These are phyloP conservation scores for Blastocystis sp. DNA, from an alignment of 352 stramenopile genomes.

Conservation along the genomic window DNA sequence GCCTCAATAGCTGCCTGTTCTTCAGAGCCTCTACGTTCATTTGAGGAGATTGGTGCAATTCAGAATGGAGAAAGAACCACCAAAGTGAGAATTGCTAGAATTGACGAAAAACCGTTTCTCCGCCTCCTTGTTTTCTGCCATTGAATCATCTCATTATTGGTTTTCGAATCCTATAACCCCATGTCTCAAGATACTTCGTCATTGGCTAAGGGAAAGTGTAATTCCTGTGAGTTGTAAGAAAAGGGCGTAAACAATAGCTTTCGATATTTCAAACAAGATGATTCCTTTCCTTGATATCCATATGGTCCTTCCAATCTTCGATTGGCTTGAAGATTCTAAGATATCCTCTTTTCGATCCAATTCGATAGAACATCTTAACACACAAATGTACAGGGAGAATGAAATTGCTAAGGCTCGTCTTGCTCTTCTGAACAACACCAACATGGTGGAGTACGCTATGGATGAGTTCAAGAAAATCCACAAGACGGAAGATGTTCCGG, in stretches of 20 bases:
- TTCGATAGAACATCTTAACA: not conserved
- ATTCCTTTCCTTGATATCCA: not conserved
- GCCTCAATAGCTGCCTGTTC: no score
- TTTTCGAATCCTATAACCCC: not conserved
- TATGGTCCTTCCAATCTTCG: not conserved
- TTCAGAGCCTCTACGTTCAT: no score
- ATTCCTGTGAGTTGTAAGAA: not conserved
- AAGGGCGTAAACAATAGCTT: not conserved
- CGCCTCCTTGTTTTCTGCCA: not conserved
- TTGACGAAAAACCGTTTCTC: not conserved
- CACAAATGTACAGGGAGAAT: not conserved
- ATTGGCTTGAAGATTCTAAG: constrained; percentile 11
- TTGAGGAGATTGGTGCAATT: no score
- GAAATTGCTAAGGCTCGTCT: constrained; percentile 22
- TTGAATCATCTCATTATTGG: not conserved
- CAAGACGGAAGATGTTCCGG: not conserved
- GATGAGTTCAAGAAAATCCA: not conserved
- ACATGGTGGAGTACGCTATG: not conserved
- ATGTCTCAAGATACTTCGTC: not conserved
- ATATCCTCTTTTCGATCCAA: not conserved
- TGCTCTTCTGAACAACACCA: not conserved
- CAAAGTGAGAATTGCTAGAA: no score
- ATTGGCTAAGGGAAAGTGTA: not conserved
- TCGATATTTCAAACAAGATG: not conserved
- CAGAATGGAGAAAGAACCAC: no score